Percentiles rank a stretch among this genome's conserved stretches.
Conservation (phyloP, 2,329 filamentous ascomycete species). For the Lachnellula willkommii region DNA sequence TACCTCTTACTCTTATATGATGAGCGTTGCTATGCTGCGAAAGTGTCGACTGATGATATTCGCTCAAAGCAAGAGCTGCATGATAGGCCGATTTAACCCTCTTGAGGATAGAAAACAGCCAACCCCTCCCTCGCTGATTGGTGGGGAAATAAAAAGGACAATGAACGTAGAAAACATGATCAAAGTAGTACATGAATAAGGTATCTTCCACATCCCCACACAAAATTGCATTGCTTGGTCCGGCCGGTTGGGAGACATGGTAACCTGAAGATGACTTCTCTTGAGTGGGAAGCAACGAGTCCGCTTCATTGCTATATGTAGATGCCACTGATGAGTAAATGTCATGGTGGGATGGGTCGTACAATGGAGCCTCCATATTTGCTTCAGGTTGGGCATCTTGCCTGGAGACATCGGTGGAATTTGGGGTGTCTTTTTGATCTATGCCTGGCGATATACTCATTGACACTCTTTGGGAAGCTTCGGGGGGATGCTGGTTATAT, state of each 20-base stretch:
- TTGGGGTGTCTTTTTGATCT: background rate
- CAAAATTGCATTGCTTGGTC: background rate
- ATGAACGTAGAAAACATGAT: constrained; percentile 1
- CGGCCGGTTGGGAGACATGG: background rate
- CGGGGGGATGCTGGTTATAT: background rate
- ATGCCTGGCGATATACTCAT: too few relatives aligned
- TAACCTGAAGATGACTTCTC: background rate
- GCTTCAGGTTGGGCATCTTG: too few relatives aligned
- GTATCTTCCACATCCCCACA: background rate
- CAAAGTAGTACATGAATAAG: constrained; percentile 4
- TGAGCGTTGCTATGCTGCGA: background rate
- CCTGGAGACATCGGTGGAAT: background rate
- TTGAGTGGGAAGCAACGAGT: background rate
- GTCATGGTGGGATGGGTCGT: too few relatives aligned
- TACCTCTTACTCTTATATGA: background rate
- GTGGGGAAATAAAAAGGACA: background rate
- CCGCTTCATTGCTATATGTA: background rate
- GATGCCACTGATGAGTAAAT: background rate
- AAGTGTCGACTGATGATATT: background rate
- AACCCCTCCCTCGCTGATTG: background rate
- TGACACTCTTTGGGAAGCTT: background rate
- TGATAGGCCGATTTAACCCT: constrained; percentile 3
- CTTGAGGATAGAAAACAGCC: background rate
- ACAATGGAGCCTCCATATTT: too few relatives aligned
- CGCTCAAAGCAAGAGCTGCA: constrained; percentile 1